Percentiles rank a stretch among this genome's conserved stretches.
These are phyloP conservation scores for Nigrospora oryzae DNA, from an alignment of 2,329 filamentous ascomycete genomes.

Conservation along the genomic window DNA sequence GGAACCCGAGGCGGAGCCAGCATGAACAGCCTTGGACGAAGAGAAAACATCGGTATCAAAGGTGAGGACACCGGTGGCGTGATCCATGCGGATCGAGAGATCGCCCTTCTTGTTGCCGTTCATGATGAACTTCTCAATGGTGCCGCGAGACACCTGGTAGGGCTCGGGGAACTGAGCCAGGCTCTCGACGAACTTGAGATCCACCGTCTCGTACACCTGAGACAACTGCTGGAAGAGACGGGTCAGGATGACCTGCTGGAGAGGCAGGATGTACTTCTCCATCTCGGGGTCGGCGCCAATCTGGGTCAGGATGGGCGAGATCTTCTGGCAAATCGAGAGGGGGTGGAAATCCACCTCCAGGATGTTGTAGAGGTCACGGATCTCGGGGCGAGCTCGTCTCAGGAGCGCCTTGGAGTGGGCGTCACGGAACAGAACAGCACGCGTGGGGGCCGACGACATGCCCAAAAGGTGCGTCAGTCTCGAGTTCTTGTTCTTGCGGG, in stretches of 20 bases:
- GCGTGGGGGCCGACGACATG: constrained; percentile 83
- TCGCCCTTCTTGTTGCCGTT: constrained; percentile 99
- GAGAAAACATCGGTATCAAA: constrained; percentile 99
- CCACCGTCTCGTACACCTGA: constrained; percentile 97
- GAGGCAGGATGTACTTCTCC: constrained; percentile 90
- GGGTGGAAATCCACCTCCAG: constrained; percentile 99
- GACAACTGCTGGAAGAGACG: constrained; percentile 98
- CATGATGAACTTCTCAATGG: constrained; percentile 99
- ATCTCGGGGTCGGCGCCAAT: constrained; percentile 92
- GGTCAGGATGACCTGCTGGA: constrained; percentile 97
- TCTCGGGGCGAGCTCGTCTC: constrained; percentile 87
- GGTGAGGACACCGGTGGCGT: constrained; percentile 88
- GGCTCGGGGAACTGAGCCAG: constrained; percentile 94
- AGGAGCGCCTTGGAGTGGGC: constrained; percentile 90
- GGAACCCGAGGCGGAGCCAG: constrained; percentile 76
- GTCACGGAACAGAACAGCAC: constrained; percentile 89
- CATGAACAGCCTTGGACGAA: constrained; percentile 83
- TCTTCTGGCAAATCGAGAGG: constrained; percentile 97
- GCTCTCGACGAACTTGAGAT: constrained; percentile 85
- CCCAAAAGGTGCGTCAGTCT: constrained; percentile 92
- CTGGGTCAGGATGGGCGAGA: constrained; percentile 88
- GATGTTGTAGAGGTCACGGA: constrained; percentile 95
- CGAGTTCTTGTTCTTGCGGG: constrained; percentile 97
- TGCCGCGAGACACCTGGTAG: constrained; percentile 82
- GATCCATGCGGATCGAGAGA: constrained; percentile 89